Conservation (phyloP, 257 asterid species). For the Lycium barbarum region DNA sequence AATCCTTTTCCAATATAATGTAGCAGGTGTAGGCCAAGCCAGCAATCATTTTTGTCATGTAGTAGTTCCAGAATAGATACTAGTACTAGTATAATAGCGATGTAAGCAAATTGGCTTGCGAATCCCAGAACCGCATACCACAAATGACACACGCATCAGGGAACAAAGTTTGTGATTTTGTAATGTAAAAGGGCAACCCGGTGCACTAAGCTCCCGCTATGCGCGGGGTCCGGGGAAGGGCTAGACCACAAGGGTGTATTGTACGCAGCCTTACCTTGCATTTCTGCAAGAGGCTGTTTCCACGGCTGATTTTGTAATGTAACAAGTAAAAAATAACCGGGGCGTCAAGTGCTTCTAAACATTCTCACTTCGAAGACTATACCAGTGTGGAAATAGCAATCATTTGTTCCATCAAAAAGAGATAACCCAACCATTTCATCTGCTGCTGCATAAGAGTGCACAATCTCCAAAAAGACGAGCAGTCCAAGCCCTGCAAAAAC, state of each 20-base stretch:
- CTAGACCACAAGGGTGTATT: too few species aligned
- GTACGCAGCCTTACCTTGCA: too few species aligned
- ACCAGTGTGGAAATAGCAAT: constrained; percentile 97
- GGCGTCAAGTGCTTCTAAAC: background rate
- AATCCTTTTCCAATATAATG: background rate
- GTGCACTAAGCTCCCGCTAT: too few species aligned
- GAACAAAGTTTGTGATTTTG: background rate
- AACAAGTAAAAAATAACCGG: background rate
- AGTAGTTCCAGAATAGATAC: constrained; percentile 1
- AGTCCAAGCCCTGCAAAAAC: constrained; percentile 73
- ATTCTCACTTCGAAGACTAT: constrained; percentile 27
- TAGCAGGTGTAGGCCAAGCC: background rate
- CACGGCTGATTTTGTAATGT: constrained; percentile 5
- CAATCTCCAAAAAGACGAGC: constrained; percentile 84
- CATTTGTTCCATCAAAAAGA: constrained; percentile 96
- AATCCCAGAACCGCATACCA: background rate
- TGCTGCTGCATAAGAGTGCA: constrained; percentile 97
- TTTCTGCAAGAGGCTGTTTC: too few species aligned
- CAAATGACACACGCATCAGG: constrained; percentile 10
- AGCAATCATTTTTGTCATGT: background rate
- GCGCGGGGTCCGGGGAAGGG: too few species aligned
- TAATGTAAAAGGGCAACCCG: too few species aligned
- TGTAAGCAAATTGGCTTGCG: background rate
- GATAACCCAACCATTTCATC: constrained; percentile 97
- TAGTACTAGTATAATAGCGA: background rate